These are phyloP conservation scores for Claviceps monticola DNA, from an alignment of 2,329 filamentous ascomycete genomes.

Conservation along the genomic window DNA sequence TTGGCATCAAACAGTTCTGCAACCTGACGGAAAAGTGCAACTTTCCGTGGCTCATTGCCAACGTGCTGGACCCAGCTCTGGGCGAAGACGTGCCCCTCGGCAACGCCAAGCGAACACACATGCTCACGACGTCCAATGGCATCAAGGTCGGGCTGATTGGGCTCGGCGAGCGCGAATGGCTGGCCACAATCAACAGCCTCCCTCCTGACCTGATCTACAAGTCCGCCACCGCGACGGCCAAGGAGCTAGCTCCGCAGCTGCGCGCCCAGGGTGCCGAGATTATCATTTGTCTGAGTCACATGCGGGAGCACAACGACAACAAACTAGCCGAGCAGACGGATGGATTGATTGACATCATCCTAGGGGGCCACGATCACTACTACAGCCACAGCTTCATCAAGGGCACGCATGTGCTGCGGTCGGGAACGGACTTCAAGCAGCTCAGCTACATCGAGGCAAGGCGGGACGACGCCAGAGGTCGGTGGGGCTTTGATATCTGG, in stretches of 20 bases:
- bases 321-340: slow-evolving; percentile 65
- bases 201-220: slow-evolving; percentile 73
- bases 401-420: slow-evolving; percentile 70
- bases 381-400: slow-evolving; percentile 69
- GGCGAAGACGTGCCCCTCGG: slow-evolving; percentile 63
- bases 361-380: slow-evolving; percentile 84
- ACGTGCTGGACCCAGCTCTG: slow-evolving; percentile 71
- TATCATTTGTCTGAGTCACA: slow-evolving; percentile 70
- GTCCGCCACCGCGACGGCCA: slow-evolving; percentile 62
- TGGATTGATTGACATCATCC: slow-evolving; percentile 68
- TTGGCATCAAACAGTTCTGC: slow-evolving; percentile 69
- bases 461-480: slow-evolving; percentile 21
- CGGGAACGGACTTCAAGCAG: slow-evolving; percentile 85
- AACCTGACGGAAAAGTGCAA: slow-evolving; percentile 59
- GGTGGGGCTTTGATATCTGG: slow-evolving; percentile 69
- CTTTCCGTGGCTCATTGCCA: slow-evolving; percentile 84
- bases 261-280: slow-evolving; percentile 69
- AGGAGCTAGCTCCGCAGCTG: slow-evolving; percentile 58
- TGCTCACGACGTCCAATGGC: slow-evolving; percentile 69
- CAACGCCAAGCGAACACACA: slow-evolving; percentile 58
- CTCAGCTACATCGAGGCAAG: slow-evolving; percentile 76
- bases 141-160: slow-evolving; percentile 79
- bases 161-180: slow-evolving; percentile 75
- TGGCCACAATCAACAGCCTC: slow-evolving; percentile 76
- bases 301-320: slow-evolving; percentile 78